A percentile compares a stretch with the other conserved stretches of the same genome.
phyloP scores from a whole-genome alignment of 805 yeast species.

The Spathaspora arborariae region DNA sequence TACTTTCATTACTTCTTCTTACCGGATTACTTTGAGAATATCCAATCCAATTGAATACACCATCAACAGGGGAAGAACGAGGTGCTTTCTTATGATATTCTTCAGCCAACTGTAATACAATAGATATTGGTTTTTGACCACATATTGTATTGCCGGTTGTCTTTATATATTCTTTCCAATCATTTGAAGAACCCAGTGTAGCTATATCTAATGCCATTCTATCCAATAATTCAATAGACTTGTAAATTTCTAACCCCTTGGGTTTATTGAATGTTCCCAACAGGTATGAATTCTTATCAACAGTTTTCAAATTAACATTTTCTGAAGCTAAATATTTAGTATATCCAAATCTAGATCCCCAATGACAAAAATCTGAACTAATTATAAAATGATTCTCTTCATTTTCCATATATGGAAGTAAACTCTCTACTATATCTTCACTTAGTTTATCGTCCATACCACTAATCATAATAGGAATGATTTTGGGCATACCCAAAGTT shows the following conservation, averaged over 20 bases:
- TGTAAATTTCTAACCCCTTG: slow-evolving; percentile 49
- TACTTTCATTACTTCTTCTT: slow-evolving; percentile 49
- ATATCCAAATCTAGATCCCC: slow-evolving; percentile 56
- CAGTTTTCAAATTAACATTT: slow-evolving; percentile 14
- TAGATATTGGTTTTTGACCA: slow-evolving; percentile 79
- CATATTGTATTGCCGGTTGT: slow-evolving; percentile 86
- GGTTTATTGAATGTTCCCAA: slow-evolving; percentile 7
- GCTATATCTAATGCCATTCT: slow-evolving; percentile 63
- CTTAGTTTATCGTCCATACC: slow-evolving; percentile 48
- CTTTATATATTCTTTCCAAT: slow-evolving; percentile 66
- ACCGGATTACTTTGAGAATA: slow-evolving; percentile 74
- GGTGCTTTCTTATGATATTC: slow-evolving; percentile 10
- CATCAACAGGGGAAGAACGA: not conserved
- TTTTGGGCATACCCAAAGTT: slow-evolving; percentile 33
- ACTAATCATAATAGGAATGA: slow-evolving; percentile 82
- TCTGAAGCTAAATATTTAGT: slow-evolving; percentile 30
- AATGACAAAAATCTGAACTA: slow-evolving; percentile 93
- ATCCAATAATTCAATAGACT: slow-evolving; percentile 75
- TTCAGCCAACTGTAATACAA: slow-evolving; percentile 57
- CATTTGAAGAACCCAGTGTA: slow-evolving; percentile 48
- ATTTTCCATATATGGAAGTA: slow-evolving; percentile 53
- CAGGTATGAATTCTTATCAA: slow-evolving; percentile 13
- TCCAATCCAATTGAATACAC: slow-evolving; percentile 62
- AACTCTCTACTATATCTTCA: slow-evolving; percentile 39
- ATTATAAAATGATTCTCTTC: slow-evolving; percentile 66